Evolutionary conservation across 495 filamentous ascomycete genomes (phyloP), one percentile per base, ranked within the genome.

Genomic region (Darksidea phi): DNA sequence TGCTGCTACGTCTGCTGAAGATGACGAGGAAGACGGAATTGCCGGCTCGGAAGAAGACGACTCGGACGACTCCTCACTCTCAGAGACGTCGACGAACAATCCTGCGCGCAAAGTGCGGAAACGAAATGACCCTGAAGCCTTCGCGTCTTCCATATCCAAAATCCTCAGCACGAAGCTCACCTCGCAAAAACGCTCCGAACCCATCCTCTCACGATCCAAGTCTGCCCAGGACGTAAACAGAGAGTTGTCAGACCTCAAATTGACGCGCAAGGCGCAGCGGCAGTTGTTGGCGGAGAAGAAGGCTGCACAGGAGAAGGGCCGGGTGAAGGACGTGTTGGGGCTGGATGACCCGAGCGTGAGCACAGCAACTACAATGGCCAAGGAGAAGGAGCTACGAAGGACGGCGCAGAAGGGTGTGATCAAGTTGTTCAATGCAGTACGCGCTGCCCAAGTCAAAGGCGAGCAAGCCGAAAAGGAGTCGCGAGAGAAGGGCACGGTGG

Each of bases 341-440:
- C 70, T 86, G 54, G 65, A 79, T 36, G 71, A 73, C 23, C 74
- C 56, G 17, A 75, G 79, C 11, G 77, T 78, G 4, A 76, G 73
- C 62, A 69, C 79, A 34, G 79, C 82, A 18, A 76, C 84, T 43
- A 83, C 88, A 10, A 73, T 87, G 54, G 90, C 90, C 73, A 81
- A 86, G 70, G 94, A 98, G 78, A 88, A 86, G 76, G 76, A 83
- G 51, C 72, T 96, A 67, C 82, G 85, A 68, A 93, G 95, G 79
- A 89, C 86, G 38, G 91, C 91, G 54, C 90, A 96, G 77, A 82
- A 89, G 26, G 91, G 91, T 80, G 91, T 96, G 18, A 85, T 97
- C 12, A 94, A 92, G 79, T 76, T 98, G 57, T 98, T 97, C 73
- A 95, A 97, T 76, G 95, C 94, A 0, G 90, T 98, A 26, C 81